These are phyloP conservation scores for maize (Zea mays) DNA, from an alignment of 176 grass and related monocot genomes.

Conservation along the genomic window DNA sequence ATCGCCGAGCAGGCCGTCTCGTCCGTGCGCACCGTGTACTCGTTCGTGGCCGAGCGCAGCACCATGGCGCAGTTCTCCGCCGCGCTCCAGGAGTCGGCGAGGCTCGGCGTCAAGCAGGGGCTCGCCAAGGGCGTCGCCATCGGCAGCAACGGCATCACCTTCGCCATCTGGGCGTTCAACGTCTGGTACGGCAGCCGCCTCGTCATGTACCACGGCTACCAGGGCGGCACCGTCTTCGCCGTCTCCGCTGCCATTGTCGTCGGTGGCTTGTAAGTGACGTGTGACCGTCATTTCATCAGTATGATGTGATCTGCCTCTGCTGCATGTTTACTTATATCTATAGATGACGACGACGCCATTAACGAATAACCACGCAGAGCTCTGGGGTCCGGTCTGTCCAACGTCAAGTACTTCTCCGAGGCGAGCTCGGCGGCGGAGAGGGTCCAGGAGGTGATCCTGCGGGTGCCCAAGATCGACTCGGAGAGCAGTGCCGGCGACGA, in stretches of 20 bases:
- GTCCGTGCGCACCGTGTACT: constrained; percentile 83
- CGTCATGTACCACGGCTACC: constrained; percentile 84
- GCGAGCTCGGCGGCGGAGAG: constrained; percentile 74
- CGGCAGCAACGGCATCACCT: constrained; percentile 89
- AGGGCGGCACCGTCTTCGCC: constrained; percentile 86
- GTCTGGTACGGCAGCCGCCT: constrained; percentile 91
- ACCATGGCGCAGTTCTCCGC: constrained; percentile 69
- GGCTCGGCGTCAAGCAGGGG: constrained; percentile 80
- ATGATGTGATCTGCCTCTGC: no score
- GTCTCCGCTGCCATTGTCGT: constrained; percentile 66
- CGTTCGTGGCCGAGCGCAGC: constrained; percentile 65
- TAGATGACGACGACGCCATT: not conserved
- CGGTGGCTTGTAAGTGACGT: constrained; percentile 62
- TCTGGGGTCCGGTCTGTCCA: constrained; percentile 82
- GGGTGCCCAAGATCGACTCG: constrained; percentile 91
- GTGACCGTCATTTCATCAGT: no score
- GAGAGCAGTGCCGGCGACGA: constrained; percentile 66
- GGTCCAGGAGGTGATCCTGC: constrained; percentile 60
- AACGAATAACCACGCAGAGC: constrained; percentile 36
- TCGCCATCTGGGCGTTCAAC: constrained; percentile 82
- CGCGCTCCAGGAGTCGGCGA: constrained; percentile 66
- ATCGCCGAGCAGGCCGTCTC: constrained; percentile 85
- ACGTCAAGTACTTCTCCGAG: constrained; percentile 91
- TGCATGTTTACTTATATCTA: no score
- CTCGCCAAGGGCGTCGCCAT: constrained; percentile 85